Evolutionary conservation across 2,329 filamentous ascomycete genomes (phyloP).

Genomic region (Nigrospora sphaerica): DNA sequence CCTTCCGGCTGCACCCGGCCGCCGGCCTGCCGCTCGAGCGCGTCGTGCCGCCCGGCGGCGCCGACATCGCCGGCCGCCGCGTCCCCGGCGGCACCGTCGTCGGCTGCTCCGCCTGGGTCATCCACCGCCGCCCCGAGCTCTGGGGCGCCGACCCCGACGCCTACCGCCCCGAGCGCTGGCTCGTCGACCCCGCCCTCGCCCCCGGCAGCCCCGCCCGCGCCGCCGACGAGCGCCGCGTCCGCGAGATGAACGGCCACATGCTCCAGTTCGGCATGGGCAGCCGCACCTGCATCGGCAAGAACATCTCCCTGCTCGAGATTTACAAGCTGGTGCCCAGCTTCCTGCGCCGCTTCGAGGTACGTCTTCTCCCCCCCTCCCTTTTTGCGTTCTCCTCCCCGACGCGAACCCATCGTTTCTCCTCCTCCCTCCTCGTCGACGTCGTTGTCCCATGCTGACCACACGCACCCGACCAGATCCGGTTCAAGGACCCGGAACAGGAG

Average conservation of each 20-base stretch:
- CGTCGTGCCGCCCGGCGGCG: slow-evolving; percentile 58
- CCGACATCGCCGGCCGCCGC: slow-evolving; percentile 53
- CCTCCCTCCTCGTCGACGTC: neutral
- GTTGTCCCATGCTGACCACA: neutral
- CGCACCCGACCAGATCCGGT: slow-evolving; percentile 33
- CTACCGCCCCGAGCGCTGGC: slow-evolving; percentile 64
- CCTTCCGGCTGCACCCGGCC: slow-evolving; percentile 69
- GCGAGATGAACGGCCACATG: slow-evolving; percentile 64
- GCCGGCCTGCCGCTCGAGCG: slow-evolving; percentile 67
- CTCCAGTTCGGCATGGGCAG: slow-evolving; percentile 68
- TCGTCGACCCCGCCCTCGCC: slow-evolving; percentile 29
- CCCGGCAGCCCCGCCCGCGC: slow-evolving; percentile 13
- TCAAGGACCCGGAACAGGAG: slow-evolving; percentile 46
- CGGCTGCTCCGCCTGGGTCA: slow-evolving; percentile 68
- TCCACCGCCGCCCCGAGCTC: slow-evolving; percentile 60
- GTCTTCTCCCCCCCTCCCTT: slow-evolving; percentile 8
- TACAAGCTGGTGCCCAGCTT: slow-evolving; percentile 57
- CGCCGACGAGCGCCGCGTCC: slow-evolving; percentile 45
- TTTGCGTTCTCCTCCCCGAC: neutral
- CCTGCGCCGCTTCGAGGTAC: slow-evolving; percentile 56
- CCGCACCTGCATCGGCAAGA: slow-evolving; percentile 61
- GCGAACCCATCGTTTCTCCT: too few relatives aligned
- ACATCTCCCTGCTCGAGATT: slow-evolving; percentile 55
- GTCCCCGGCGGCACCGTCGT: slow-evolving; percentile 67
- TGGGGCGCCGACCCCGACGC: slow-evolving; percentile 61